phyloP scores from a whole-genome alignment of 164 flowering plant species.

The Aristolochia californica region DNA sequence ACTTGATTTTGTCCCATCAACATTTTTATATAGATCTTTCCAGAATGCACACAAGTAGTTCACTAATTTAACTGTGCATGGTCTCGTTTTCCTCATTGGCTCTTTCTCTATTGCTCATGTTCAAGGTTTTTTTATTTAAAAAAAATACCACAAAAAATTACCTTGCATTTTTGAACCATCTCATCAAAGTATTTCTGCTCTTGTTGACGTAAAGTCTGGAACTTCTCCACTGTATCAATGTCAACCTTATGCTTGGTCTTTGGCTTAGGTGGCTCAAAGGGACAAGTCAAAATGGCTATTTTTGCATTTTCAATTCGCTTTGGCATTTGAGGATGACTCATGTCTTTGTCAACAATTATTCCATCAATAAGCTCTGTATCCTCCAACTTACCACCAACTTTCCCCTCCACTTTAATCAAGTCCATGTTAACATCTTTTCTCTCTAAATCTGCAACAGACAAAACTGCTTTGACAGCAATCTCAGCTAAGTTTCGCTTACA shows the following conservation, averaged over 20 bases:
- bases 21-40: no score
- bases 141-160: constrained; percentile 6
- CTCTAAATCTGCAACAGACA: constrained; percentile 96
- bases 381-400: constrained; percentile 95
- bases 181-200: constrained; percentile 96
- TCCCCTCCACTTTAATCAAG: constrained; percentile 91
- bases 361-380: constrained; percentile 92
- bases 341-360: constrained; percentile 91
- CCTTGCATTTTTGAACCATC: constrained; percentile 98
- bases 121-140: background rate
- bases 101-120: no score
- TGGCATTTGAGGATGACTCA: constrained; percentile 99
- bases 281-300: constrained; percentile 95
- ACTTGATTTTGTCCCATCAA: no score
- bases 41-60: no score
- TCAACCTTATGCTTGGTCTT: constrained; percentile 99
- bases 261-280: constrained; percentile 99
- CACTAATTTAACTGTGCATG: no score
- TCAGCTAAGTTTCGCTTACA: constrained; percentile 92
- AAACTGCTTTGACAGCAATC: constrained; percentile 96
- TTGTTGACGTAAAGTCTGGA: constrained; percentile 76
- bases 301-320: constrained; percentile 84
- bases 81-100: no score
- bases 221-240: constrained; percentile 92
- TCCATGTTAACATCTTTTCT: constrained; percentile 95